Percentiles rank a stretch among this genome's conserved stretches.
Conservation (phyloP, 257 asterid species). For the Ophiorrhiza pumila region DNA sequence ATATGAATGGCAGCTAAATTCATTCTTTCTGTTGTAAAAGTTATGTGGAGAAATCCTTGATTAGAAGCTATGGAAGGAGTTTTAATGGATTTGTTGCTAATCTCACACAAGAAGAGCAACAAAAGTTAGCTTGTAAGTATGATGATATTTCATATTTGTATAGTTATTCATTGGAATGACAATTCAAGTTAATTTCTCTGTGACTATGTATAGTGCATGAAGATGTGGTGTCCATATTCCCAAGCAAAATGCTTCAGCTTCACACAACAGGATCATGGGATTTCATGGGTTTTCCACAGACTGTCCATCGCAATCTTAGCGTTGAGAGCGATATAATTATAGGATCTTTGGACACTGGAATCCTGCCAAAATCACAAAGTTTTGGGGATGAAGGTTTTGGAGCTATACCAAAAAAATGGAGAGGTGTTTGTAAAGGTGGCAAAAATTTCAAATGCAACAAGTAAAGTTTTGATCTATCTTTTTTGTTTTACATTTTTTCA, state of each 20-base stretch:
- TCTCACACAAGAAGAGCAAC: too few species aligned
- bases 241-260: constrained; percentile 19
- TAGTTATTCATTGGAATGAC: too few species aligned
- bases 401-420: constrained; percentile 39
- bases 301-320: constrained; percentile 19
- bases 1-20: too few species aligned
- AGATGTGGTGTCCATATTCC: constrained; percentile 27
- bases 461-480: constrained; percentile 13
- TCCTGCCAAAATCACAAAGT: constrained; percentile 40
- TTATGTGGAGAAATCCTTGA: too few species aligned
- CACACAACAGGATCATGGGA: constrained; percentile 45
- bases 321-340: constrained; percentile 34
- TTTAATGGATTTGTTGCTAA: too few species aligned
- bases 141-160: too few species aligned
- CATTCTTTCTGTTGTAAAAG: too few species aligned
- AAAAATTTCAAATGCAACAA: constrained; percentile 38
- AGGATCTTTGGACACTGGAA: constrained; percentile 34
- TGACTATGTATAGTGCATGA: constrained; percentile 16
- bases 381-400: constrained; percentile 27
- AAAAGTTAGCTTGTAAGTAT: too few species aligned
- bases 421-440: constrained; percentile 37
- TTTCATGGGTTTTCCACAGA: constrained; percentile 32
- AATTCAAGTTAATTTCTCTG: too few species aligned
- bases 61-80: too few species aligned
- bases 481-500: neutral